Base-by-base conservation (phyloP, 768 basidiomycete species). In the Mycena haematopus region DNA sequence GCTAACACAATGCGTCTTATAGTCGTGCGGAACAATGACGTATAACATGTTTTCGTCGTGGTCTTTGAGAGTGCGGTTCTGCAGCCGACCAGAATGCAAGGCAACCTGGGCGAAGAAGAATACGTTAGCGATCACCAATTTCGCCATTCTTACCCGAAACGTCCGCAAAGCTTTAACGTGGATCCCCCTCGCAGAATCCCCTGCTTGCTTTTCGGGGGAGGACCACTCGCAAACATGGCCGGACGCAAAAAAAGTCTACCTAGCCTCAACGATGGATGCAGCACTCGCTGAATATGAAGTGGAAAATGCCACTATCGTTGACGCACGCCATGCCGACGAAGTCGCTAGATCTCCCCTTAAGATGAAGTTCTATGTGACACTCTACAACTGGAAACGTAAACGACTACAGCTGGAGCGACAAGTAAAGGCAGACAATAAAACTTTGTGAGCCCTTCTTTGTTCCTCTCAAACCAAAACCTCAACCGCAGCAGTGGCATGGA, bases 21-120 rank as follows among this genome's bases (percentile, higher is more conserved):
- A 84, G 80, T 58, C 69, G 4, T 87, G 89, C 67, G 52, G 60
- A 15, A 72, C 73, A 52, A 17, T 55, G 9, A 82, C 80, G 0
- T 72, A 69, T 3, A 61, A 63, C 6, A 74, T 78, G 69, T 86
- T 80, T 65, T 56, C 57, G 2, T 86, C 86, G 14, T 89, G 84
- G 65, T 75, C 82, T 1, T 67, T 84, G 2, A 74, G 79, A 27
- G 60, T 81, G 25, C 77, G 83, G 38, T 49, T 87, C 10, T 90
- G 88, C 63, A 67, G 68, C 17, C 55, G 55, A 13, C 44, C 58
- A 1, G 65, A 52, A 6, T 67, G 66, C 52, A 51, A 15, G 49
- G 21, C 29, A 7, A n/a, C 24, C 6, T 67, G 52, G 55, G 33
- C 36, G 33, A 53, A 35, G 31, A 25, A 17, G 0, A 21, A 64